Base-by-base conservation (phyloP, 306 rosid species). In the Ormosia emarginata region DNA sequence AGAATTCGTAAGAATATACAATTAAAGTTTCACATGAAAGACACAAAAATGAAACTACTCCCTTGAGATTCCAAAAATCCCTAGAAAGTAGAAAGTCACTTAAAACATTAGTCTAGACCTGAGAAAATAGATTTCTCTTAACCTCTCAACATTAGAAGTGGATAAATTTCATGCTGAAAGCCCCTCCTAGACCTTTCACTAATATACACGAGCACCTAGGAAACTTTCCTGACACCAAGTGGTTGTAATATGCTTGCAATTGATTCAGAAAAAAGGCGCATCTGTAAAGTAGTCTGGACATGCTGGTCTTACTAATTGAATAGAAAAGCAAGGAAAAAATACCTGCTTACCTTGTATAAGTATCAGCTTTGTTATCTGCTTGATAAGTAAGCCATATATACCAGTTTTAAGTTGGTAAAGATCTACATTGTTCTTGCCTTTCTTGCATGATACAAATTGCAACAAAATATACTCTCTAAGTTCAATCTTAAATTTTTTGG, bases 311-410 rank as follows among this genome's bases (percentile, higher is more conserved):
- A 61, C 57, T 10, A 59, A 36, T 39, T 69, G 55, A 71, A 53
- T 41, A 53, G 24, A 53, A 46, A 53, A 59, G n/a, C 55, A 4
- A 36, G 40, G 34, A 77, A 74, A 67, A 46, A 74, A 36, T 32
- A 34, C 17, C 34, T 36, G 30, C 32, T 74, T 47, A 34, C 40
- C 75, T 24, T 74, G 30, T 80, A 43, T 43, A 59, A 32, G 4
- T 52, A 17, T 75, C 14, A 14, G 3, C 46, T 71, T 78, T 71
- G 56, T 80, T 82, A 71, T 75, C 32, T 76, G 41, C 53, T 57
- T 41, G 79, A 12, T 52, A 41, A 75, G 56, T 44, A 30, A 58
- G 57, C 67, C 78, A 41, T 55, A 24, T 43, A 50, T 8, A 75
- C 68, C 7, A 10, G 17, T 79, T 67, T 30, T 78, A 67, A 83